Evolutionary conservation across 805 yeast species (phyloP).

Genomic region (Candida nemodendra): DNA sequence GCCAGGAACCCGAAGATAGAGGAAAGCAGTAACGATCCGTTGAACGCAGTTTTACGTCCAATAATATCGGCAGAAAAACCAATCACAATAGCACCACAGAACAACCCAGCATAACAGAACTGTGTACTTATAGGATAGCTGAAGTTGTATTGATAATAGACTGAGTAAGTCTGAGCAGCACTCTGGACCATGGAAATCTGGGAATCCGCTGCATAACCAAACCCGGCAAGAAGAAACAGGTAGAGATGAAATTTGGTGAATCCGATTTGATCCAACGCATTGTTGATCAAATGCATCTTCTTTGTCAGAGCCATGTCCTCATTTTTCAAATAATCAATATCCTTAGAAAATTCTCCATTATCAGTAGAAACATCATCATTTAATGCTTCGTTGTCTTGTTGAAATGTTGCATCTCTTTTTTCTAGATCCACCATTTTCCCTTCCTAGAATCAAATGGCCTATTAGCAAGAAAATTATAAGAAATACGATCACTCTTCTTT

Average conservation of each 20-base stretch:
- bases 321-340: not conserved
- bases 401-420: too few species aligned
- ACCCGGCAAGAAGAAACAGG: conserved; percentile 43
- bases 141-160: conserved; percentile 42
- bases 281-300: conserved; percentile 40
- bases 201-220: conserved; percentile 50
- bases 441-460: too few species aligned
- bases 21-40: conserved; percentile 42
- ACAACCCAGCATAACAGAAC: conserved; percentile 45
- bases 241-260: conserved; percentile 49
- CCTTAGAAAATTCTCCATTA: too few species aligned
- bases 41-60: conserved; percentile 50
- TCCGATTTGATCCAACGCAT: conserved; percentile 53
- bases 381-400: too few species aligned
- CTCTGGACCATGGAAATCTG: conserved; percentile 42
- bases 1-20: conserved; percentile 46
- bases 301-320: conserved; percentile 6
- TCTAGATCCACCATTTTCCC: too few species aligned
- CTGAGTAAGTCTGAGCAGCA: conserved; percentile 38
- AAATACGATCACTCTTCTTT: too few species aligned
- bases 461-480: too few species aligned
- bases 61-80: conserved; percentile 51
- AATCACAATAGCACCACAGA: conserved; percentile 52
- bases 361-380: too few species aligned
- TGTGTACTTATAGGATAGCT: conserved; percentile 41